Base-by-base conservation (phyloP, 2,329 filamentous ascomycete species). In the Periconia macrospinosa region DNA sequence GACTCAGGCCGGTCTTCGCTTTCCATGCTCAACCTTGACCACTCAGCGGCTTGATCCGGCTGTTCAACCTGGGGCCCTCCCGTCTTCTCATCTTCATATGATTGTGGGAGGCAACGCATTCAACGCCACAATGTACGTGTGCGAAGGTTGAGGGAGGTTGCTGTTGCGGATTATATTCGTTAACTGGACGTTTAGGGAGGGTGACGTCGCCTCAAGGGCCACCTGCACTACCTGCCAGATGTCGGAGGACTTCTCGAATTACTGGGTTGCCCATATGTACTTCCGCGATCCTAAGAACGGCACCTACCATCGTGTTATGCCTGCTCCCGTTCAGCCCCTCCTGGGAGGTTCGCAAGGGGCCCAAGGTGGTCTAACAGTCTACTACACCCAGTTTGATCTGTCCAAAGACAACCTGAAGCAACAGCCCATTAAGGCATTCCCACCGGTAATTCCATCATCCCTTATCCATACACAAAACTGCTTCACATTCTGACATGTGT, bases 381-480 rank as follows among this genome's bases (percentile, higher is more conserved):
- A 68, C 57, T 68, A 68, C 45, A 68, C 62, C 2, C 65, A 68
- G 54, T 61, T 64, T 45, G 68, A 70, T 44, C 68, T 76, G 54
- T 50, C 8, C 45, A 63, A 42, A 43, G 70, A 66, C 51, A 72
- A 72, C 30, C 43, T 66, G 11, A 61, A 61, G n/a, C 47, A 58
- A 43, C 56, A 65, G 35, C 30, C 51, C 10, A 52, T 66, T 19
- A 67, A 60, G 20, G 42, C 58, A 11, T 60, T 67, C 53, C 56
- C 47, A 30, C 62, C 62, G 13, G 41, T 42, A 42, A 41, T 41
- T 37, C n/a, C 33, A n/a, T n/a, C n/a, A n/a, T n/a, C n/a, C n/a
- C 23, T 3, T 27, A 41, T 5, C 37, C 37, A 41, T 41, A 41
- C 6, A 41, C 17, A 41, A 18, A 10, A 10, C 37, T 11, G 37